phyloP scores from a whole-genome alignment of 2,329 filamentous ascomycete species.

The Talaromyces verruculosus region DNA sequence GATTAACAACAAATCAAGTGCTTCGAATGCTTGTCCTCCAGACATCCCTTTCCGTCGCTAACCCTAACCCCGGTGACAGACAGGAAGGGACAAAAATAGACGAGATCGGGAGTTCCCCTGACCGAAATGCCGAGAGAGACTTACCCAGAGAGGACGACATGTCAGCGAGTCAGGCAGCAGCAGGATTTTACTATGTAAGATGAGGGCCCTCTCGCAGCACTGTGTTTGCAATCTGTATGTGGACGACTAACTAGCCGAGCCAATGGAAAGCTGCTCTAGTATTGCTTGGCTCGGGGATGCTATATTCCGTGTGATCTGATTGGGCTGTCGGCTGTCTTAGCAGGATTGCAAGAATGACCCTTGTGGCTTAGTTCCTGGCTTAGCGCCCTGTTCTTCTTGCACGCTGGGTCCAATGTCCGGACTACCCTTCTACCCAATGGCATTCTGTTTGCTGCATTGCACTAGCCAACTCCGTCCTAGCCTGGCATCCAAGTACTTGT shows the following conservation, averaged over 20 bases:
- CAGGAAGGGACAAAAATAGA: constrained; percentile 13
- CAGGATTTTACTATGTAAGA: too few relatives aligned
- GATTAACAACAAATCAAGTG: background rate
- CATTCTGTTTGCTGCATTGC: background rate
- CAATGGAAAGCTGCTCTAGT: background rate
- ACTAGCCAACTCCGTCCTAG: background rate
- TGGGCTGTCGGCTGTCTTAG: background rate
- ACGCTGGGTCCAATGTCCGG: background rate
- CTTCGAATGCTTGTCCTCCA: background rate
- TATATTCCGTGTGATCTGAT: background rate
- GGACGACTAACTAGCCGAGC: background rate
- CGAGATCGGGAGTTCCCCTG: background rate
- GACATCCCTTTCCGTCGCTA: background rate
- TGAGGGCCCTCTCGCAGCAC: too few relatives aligned
- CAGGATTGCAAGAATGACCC: background rate
- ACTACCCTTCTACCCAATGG: background rate
- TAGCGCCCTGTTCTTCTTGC: background rate
- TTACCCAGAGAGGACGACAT: background rate
- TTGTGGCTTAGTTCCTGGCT: background rate
- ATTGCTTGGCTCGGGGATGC: too few relatives aligned
- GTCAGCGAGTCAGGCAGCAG: background rate
- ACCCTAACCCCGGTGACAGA: background rate
- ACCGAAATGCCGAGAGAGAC: background rate
- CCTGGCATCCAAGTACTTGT: background rate
- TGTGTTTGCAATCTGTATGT: too few relatives aligned